Evolutionary conservation across 2,329 filamentous ascomycete genomes (phyloP).

Genomic region (Nothomitra cinnamomea): DNA sequence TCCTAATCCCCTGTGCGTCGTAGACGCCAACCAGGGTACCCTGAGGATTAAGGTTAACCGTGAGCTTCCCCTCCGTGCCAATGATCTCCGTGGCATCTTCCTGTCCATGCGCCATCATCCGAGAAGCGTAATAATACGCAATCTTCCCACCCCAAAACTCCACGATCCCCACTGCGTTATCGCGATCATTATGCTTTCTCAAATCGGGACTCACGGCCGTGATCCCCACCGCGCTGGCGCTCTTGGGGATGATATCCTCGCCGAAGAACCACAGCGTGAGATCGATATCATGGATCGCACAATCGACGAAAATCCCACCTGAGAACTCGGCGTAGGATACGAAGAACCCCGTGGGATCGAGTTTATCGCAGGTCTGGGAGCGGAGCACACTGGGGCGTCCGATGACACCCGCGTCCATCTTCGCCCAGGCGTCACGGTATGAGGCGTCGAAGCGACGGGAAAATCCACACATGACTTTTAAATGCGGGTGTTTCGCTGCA

Average conservation of each 20-base stretch:
- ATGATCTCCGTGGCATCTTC: conserved; percentile 52
- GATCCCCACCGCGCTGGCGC: conserved; percentile 37
- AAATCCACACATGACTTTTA: conserved; percentile 52
- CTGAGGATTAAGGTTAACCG: conserved; percentile 41
- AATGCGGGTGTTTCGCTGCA: conserved; percentile 34
- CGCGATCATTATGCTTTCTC: conserved; percentile 38
- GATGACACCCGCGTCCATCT: conserved; percentile 36
- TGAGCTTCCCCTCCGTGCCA: conserved; percentile 46
- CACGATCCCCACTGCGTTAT: conserved; percentile 46
- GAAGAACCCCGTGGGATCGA: conserved; percentile 49
- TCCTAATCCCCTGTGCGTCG: conserved; percentile 34
- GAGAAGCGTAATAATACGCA: conserved; percentile 43
- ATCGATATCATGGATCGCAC: conserved; percentile 54
- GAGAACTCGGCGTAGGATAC: conserved; percentile 47
- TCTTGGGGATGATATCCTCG: conserved; percentile 35
- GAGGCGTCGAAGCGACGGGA: conserved; percentile 48
- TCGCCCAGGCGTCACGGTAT: conserved; percentile 41
- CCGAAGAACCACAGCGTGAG: conserved; percentile 48
- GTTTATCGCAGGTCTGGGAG: conserved; percentile 50
- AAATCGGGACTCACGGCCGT: conserved; percentile 42
- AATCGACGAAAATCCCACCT: conserved; percentile 56
- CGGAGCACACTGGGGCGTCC: conserved; percentile 43
- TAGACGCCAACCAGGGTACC: conserved; percentile 38
- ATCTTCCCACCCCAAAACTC: conserved; percentile 49
- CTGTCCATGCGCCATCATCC: conserved; percentile 53